A percentile compares a stretch with the other conserved stretches of the same genome.
These are phyloP conservation scores for Leptographium procerum DNA, from an alignment of 2,329 filamentous ascomycete genomes.

Conservation along the genomic window DNA sequence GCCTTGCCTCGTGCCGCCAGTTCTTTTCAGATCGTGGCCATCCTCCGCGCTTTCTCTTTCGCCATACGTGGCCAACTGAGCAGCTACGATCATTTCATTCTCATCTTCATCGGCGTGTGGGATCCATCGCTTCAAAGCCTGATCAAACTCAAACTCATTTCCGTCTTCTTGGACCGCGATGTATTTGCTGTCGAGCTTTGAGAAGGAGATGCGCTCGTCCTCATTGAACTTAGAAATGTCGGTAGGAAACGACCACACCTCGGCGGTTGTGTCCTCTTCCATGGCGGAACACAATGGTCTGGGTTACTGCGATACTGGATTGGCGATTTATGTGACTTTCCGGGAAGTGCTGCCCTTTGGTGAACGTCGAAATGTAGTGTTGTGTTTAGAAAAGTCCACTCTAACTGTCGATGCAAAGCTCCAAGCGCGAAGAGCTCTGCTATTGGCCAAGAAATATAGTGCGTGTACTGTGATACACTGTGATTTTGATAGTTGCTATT, in stretches of 20 bases:
- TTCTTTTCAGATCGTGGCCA: background rate
- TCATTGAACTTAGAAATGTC: conserved; percentile 58
- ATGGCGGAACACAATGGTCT: background rate
- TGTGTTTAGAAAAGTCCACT: background rate
- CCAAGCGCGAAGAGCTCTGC: background rate
- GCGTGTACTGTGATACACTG: background rate
- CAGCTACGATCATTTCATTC: conserved; percentile 13
- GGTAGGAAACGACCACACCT: conserved; percentile 38
- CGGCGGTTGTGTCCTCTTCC: conserved; percentile 12
- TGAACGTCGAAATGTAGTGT: background rate
- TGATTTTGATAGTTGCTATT: background rate
- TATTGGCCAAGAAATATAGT: background rate
- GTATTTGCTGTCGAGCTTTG: conserved; percentile 70
- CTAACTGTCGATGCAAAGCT: background rate
- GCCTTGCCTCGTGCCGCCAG: conserved; percentile 13
- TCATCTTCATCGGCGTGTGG: conserved; percentile 29
- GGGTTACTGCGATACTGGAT: background rate
- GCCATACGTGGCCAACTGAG: background rate
- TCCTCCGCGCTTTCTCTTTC: background rate
- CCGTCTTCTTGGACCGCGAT: conserved; percentile 77
- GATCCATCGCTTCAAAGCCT: conserved; percentile 61
- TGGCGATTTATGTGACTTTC: background rate
- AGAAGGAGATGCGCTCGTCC: conserved; percentile 78
- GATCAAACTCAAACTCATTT: conserved; percentile 74
- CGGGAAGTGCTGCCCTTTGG: background rate